Percentiles rank a stretch among this genome's conserved stretches.
Conservation (phyloP, 768 basidiomycete genomes). For the Cantharellus cinnabarinus region DNA sequence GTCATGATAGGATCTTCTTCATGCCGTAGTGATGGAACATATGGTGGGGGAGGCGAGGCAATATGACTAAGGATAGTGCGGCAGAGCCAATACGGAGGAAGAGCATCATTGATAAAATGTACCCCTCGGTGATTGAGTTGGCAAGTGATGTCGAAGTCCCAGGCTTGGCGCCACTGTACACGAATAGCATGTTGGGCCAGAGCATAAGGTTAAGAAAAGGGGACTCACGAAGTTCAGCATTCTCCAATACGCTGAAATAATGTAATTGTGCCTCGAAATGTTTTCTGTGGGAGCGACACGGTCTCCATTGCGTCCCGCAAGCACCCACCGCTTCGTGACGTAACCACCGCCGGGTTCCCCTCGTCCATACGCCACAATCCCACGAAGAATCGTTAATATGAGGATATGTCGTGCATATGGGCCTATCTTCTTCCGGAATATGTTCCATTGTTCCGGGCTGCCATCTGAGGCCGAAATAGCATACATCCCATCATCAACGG, state of each 20-base stretch:
- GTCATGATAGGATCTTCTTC: neutral
- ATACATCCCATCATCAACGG: neutral
- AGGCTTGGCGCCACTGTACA: slow-evolving; percentile 20
- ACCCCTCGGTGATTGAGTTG: neutral
- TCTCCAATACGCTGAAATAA: slow-evolving; percentile 14
- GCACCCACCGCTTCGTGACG: slow-evolving; percentile 7
- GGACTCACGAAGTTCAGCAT: slow-evolving; percentile 13
- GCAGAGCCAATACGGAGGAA: slow-evolving; percentile 22
- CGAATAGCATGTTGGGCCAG: slow-evolving; percentile 1
- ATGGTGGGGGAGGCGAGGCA: neutral
- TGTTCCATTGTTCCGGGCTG: too few relatives aligned
- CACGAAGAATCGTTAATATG: slow-evolving; percentile 17
- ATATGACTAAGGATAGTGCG: slow-evolving; percentile 17
- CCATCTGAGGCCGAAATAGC: neutral
- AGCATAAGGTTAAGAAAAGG: neutral
- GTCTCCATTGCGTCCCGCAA: neutral
- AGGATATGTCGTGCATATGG: slow-evolving; percentile 19
- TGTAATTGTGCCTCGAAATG: slow-evolving; percentile 8
- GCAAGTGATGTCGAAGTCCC: slow-evolving; percentile 20
- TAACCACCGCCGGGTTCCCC: slow-evolving; percentile 12
- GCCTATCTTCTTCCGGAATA: slow-evolving; percentile 14
- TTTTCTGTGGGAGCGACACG: slow-evolving; percentile 7
- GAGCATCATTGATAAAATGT: slow-evolving; percentile 12
- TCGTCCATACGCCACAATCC: slow-evolving; percentile 19
- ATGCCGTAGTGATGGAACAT: neutral